Conservation (phyloP, 345 rosid genomes). For the Camelina sativa region DNA sequence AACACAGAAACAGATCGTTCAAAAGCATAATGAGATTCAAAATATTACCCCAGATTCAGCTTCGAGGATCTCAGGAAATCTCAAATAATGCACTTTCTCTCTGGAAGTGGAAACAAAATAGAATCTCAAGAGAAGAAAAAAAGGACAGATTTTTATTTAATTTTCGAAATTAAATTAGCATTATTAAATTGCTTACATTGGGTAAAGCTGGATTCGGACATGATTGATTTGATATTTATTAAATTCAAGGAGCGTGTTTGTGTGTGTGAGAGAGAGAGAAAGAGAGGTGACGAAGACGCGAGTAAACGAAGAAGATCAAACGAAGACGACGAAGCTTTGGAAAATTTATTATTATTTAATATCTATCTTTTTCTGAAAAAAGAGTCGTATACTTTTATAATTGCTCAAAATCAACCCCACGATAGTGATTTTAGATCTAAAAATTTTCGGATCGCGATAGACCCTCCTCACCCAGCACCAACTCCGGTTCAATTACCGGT, state of each 20-base stretch:
- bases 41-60: conserved; percentile 41
- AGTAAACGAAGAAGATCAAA: background rate
- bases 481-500: too few relatives aligned
- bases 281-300: conserved; percentile 17
- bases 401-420: conserved; percentile 30
- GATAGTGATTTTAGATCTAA: background rate
- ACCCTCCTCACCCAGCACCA: background rate
- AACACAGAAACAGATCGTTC: conserved; percentile 31
- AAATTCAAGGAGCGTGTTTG: conserved; percentile 26
- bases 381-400: conserved; percentile 27
- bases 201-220: conserved; percentile 41
- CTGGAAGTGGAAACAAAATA: conserved; percentile 14
- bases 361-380: background rate
- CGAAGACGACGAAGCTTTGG: conserved; percentile 29
- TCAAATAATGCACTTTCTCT: conserved; percentile 27
- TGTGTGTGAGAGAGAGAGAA: too few relatives aligned
- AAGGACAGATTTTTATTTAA: conserved; percentile 11
- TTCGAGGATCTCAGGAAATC: conserved; percentile 23
- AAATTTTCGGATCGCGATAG: background rate
- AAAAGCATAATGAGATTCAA: conserved; percentile 31
- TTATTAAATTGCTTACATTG: background rate
- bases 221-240: conserved; percentile 34
- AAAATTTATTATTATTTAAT: background rate
- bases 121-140: conserved; percentile 24
- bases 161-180: background rate